Conservation (phyloP, 2,329 filamentous ascomycete species). For the Elsinoe necatrix region DNA sequence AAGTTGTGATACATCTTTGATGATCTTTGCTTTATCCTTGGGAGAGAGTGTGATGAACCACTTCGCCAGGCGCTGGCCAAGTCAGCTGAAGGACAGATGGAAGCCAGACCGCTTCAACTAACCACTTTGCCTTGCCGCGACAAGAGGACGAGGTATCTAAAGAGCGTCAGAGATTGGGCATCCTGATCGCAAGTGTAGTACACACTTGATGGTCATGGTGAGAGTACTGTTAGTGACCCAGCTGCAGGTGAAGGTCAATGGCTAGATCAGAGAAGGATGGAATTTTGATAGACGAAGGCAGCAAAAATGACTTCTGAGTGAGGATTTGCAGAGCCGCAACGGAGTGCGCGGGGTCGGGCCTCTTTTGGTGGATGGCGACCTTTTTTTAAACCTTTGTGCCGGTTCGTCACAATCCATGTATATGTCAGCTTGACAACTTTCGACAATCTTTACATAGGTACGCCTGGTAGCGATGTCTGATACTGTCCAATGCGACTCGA, state of each 20-base stretch:
- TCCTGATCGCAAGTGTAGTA: conserved; percentile 18
- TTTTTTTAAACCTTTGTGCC: background rate
- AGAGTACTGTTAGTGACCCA: background rate
- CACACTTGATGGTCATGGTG: conserved; percentile 50
- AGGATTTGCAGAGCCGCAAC: conserved; percentile 4
- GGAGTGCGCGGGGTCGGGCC: background rate
- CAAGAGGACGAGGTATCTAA: conserved; percentile 91
- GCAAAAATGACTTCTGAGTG: background rate
- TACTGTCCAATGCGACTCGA: background rate
- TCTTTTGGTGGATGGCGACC: background rate
- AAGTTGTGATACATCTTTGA: conserved; percentile 98
- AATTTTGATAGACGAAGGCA: conserved; percentile 5
- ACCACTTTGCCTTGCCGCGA: conserved; percentile 99
- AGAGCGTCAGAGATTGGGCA: conserved; percentile 17
- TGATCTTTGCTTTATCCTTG: conserved; percentile 98
- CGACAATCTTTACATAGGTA: background rate
- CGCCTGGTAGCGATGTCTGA: background rate
- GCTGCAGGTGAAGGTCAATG: background rate
- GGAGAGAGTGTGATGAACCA: conserved; percentile 98
- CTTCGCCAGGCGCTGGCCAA: conserved; percentile 80
- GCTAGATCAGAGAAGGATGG: conserved; percentile 11
- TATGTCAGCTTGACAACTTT: background rate
- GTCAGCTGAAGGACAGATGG: conserved; percentile 21
- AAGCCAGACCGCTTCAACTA: conserved; percentile 37
- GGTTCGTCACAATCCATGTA: background rate